These are phyloP conservation scores for Dryas integrifolia DNA, from an alignment of 331 rosid genomes.

Conservation along the genomic window DNA sequence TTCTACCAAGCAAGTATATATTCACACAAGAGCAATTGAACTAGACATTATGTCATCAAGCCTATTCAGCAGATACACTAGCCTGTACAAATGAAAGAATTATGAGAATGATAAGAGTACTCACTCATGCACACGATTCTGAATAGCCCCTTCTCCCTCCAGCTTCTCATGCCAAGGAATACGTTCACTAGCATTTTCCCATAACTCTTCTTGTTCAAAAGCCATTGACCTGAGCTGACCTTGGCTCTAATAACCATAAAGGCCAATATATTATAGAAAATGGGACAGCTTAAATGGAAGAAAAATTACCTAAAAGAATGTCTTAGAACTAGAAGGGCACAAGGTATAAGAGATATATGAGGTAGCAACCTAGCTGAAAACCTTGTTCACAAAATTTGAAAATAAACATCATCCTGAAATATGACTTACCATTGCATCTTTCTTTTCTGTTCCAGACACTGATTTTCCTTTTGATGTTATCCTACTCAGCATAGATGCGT, in stretches of 20 bases:
- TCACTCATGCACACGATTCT: constrained; percentile 93
- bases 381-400: constrained; percentile 5
- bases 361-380: constrained; percentile 19
- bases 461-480: constrained; percentile 75
- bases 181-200: constrained; percentile 85
- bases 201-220: constrained; percentile 80
- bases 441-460: constrained; percentile 49
- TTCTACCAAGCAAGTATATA: neutral
- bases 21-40: neutral
- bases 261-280: constrained; percentile 25
- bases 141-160: constrained; percentile 90
- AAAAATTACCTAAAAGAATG: constrained; percentile 13
- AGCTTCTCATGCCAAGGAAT: constrained; percentile 88
- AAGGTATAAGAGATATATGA: constrained; percentile 12
- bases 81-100: neutral
- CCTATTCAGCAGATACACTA: neutral
- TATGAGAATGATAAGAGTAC: constrained; percentile 32
- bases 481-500: constrained; percentile 59
- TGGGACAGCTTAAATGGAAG: constrained; percentile 19
- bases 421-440: constrained; percentile 53
- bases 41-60: neutral
- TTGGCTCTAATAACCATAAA: constrained; percentile 55
- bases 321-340: constrained; percentile 23
- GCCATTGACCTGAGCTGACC: constrained; percentile 77
- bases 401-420: neutral